Percentiles rank a stretch among this genome's conserved stretches.
These are phyloP conservation scores for Hanseniaspora clermontiae DNA, from an alignment of 805 yeast genomes.

Conservation along the genomic window DNA sequence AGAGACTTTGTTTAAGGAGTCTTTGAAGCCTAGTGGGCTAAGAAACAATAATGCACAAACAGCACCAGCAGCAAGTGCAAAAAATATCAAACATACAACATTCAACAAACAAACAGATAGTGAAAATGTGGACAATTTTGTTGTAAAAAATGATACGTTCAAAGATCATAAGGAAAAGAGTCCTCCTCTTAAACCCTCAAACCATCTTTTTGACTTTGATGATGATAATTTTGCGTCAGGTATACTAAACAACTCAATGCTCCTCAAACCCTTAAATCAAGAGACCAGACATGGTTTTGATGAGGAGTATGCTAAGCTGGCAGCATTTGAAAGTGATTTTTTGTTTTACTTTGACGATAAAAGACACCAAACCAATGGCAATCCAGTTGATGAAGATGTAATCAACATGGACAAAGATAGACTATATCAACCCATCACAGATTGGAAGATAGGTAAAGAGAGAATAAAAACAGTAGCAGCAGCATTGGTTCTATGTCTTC, in stretches of 20 bases:
- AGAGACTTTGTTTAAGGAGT: slow-evolving; percentile 6
- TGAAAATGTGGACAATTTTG: neutral
- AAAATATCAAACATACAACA: neutral
- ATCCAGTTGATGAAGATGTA: slow-evolving; percentile 51
- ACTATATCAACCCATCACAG: slow-evolving; percentile 59
- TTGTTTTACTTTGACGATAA: slow-evolving; percentile 82
- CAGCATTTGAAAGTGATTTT: slow-evolving; percentile 50
- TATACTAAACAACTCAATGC: slow-evolving; percentile 15
- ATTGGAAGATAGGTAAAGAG: slow-evolving; percentile 86
- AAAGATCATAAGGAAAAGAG: neutral
- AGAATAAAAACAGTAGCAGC: slow-evolving; percentile 89
- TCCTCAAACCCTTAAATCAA: slow-evolving; percentile 38
- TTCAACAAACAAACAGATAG: neutral
- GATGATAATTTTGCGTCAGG: neutral
- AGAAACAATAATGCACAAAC: neutral
- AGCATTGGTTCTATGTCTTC: slow-evolving; percentile 78
- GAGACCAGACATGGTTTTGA: slow-evolving; percentile 61
- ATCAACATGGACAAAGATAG: slow-evolving; percentile 32
- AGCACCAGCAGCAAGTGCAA: neutral
- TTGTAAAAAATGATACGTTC: neutral
- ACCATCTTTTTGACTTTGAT: neutral
- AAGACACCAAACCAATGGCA: slow-evolving; percentile 81
- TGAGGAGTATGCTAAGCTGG: slow-evolving; percentile 39
- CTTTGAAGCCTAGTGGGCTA: slow-evolving; percentile 7
- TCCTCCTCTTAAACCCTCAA: neutral